Evolutionary conservation across 2,329 filamentous ascomycete genomes (phyloP).

Genomic region (Phaeosphaeriaceae sp.): DNA sequence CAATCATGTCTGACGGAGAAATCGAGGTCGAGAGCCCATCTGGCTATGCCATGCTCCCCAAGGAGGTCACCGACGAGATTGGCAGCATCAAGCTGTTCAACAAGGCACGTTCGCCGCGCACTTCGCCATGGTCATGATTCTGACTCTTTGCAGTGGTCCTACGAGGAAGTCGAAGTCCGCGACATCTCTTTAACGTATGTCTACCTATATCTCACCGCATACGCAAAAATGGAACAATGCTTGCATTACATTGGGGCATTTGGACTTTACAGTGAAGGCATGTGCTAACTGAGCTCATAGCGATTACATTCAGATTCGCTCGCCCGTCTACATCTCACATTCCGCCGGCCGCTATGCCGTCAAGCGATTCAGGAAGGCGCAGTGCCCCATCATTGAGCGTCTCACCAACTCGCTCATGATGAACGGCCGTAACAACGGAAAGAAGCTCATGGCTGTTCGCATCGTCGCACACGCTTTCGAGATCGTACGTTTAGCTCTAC

Average conservation of each 20-base stretch:
- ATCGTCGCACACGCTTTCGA: constrained; percentile 99
- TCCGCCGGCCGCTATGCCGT: constrained; percentile 97
- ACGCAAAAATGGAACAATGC: constrained; percentile 13
- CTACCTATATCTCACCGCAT: constrained; percentile 17
- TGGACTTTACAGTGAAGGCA: constrained; percentile 24
- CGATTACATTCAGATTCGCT: constrained; percentile 99
- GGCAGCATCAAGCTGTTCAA: constrained; percentile 96
- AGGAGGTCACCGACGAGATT: constrained; percentile 88
- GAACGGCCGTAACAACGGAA: constrained; percentile 99
- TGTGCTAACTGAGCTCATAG: constrained; percentile 60
- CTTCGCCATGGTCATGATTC: constrained; percentile 5
- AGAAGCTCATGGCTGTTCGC: constrained; percentile 99
- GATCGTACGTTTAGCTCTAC: constrained; percentile 74
- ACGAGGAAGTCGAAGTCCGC: constrained; percentile 99
- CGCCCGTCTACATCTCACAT: constrained; percentile 98
- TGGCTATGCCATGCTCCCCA: constrained; percentile 83
- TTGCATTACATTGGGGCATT: constrained; percentile 18
- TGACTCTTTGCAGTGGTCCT: constrained; percentile 68
- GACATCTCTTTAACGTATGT: constrained; percentile 99
- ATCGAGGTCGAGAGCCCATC: constrained; percentile 84
- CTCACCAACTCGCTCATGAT: constrained; percentile 99
- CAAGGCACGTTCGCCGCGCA: constrained; percentile 58
- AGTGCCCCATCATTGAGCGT: constrained; percentile 99
- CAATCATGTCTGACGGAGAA: constrained; percentile 91
- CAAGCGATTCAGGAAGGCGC: constrained; percentile 99